Base-by-base conservation (phyloP, 805 yeast genomes). In the Myxozyma vanderwaltii region DNA sequence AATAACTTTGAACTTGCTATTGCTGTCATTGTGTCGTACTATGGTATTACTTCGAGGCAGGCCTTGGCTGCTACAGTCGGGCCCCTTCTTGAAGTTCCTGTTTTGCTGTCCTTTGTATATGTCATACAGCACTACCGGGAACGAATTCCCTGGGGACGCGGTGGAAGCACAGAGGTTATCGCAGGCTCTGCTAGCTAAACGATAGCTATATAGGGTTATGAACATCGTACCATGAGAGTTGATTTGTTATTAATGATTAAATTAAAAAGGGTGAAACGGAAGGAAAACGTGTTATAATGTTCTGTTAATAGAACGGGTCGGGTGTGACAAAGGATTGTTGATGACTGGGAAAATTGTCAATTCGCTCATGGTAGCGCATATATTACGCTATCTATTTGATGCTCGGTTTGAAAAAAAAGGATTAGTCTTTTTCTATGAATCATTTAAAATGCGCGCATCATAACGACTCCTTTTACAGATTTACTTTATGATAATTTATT, bases 1-100 rank as follows among this genome's bases (percentile, higher is more conserved):
- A 82, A 82, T 67, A 82, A 82, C 67, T 82, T 82, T 64, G 86
- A 82, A 67, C 72, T 82, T 44, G 79, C 83, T 57, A 70, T 82
- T 38, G 84, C 86, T 3, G 77, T 82, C 19, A 81, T 84, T 1
- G 77, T 80, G 5, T 76, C 84, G 0, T 63, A 81, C 12, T 82
- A 80, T 69, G 86, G 86, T 0, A 70, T 76, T 27, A 80, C 79
- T 1, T 77, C 82, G 57, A 75, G 79, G 52, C 79, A 82, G 66
- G 79, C 85, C 1, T 75, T 82, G 43, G 86, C 86, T 3, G 81
- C 86, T 1, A 81, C 86, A 0, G 80, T 82, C 67, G 86, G 86
- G 1, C 86, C 86, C 0, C 71, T 82, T 38, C 66, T 82, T n/a
- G 86, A 82, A 64, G 82, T 82, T 8, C 86, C 86, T 4, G 76